phyloP scores from a whole-genome alignment of 768 basidiomycete genomes.

The Punctularia strigosozonata region DNA sequence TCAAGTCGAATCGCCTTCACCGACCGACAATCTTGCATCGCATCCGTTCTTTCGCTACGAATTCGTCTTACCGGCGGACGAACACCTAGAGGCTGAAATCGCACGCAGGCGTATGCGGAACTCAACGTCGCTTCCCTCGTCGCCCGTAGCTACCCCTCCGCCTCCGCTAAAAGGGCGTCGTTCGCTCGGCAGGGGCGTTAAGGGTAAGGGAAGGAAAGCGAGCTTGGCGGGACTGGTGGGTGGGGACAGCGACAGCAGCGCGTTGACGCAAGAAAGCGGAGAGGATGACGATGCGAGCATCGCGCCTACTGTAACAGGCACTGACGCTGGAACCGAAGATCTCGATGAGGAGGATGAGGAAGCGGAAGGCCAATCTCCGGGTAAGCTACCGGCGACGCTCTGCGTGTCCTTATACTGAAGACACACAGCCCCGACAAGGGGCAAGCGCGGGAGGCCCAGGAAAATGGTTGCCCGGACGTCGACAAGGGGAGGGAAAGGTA shows the following conservation, averaged over 20 bases:
- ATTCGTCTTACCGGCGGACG: slow-evolving; percentile 49
- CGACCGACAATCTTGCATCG: slow-evolving; percentile 49
- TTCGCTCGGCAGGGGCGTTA: slow-evolving; percentile 33
- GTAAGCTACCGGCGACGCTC: too few species aligned
- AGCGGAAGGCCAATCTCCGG: slow-evolving; percentile 53
- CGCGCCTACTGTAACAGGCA: slow-evolving; percentile 52
- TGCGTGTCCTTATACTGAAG: too few species aligned
- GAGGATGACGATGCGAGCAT: slow-evolving; percentile 52
- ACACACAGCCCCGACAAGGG: too few species aligned
- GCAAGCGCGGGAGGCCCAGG: too few species aligned
- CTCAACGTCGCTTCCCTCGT: slow-evolving; percentile 39
- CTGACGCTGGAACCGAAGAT: slow-evolving; percentile 59
- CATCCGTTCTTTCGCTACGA: slow-evolving; percentile 72
- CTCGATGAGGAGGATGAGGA: slow-evolving; percentile 50
- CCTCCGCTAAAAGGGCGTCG: slow-evolving; percentile 22
- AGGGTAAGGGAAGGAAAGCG: slow-evolving; percentile 22
- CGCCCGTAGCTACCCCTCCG: slow-evolving; percentile 47
- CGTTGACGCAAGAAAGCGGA: slow-evolving; percentile 71
- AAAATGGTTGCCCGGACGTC: too few species aligned
- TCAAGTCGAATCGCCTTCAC: slow-evolving; percentile 54
- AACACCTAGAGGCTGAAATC: slow-evolving; percentile 46
- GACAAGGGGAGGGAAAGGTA: too few species aligned
- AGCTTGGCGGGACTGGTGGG: slow-evolving; percentile 63
- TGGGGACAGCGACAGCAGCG: slow-evolving; percentile 79
- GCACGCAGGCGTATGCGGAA: slow-evolving; percentile 50